Conservation (phyloP, 805 yeast species). For the Wickerhamiella bombiphila region DNA sequence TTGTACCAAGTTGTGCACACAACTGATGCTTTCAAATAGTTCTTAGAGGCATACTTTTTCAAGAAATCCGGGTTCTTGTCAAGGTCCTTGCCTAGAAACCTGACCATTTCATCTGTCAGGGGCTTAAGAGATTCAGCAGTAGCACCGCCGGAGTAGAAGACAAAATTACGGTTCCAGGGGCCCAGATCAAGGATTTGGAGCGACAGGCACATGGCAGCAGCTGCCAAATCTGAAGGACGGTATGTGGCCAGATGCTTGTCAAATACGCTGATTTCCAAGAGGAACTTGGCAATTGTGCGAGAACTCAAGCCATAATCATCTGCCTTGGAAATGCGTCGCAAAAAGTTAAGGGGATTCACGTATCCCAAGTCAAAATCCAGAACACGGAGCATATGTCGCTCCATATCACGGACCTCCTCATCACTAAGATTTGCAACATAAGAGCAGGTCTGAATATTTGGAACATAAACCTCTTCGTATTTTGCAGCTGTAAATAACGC, state of each 20-base stretch:
- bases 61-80: slow-evolving; percentile 63
- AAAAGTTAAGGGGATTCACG: slow-evolving; percentile 82
- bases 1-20: slow-evolving; percentile 25
- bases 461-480: slow-evolving; percentile 82
- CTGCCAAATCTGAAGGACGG: slow-evolving; percentile 69
- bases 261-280: slow-evolving; percentile 62
- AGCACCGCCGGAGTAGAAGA: slow-evolving; percentile 87
- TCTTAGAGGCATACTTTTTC: slow-evolving; percentile 80
- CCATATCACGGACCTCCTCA: slow-evolving; percentile 71
- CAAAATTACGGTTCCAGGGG: slow-evolving; percentile 74
- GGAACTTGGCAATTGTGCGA: slow-evolving; percentile 72
- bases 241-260: slow-evolving; percentile 61
- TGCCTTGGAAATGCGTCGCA: slow-evolving; percentile 78
- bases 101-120: slow-evolving; percentile 58
- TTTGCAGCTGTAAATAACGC: slow-evolving; percentile 81
- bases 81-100: slow-evolving; percentile 61
- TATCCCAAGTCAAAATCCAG: slow-evolving; percentile 63
- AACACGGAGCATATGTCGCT: slow-evolving; percentile 57
- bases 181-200: slow-evolving; percentile 44
- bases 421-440: slow-evolving; percentile 79
- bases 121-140: slow-evolving; percentile 57
- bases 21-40: slow-evolving; percentile 52
- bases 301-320: slow-evolving; percentile 77
- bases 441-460: slow-evolving; percentile 72
- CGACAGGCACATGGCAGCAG: slow-evolving; percentile 75